Percentiles rank a stretch among this genome's conserved stretches.
These are phyloP conservation scores for Tetracentron sinense DNA, from an alignment of 164 flowering plant species.

Conservation along the genomic window DNA sequence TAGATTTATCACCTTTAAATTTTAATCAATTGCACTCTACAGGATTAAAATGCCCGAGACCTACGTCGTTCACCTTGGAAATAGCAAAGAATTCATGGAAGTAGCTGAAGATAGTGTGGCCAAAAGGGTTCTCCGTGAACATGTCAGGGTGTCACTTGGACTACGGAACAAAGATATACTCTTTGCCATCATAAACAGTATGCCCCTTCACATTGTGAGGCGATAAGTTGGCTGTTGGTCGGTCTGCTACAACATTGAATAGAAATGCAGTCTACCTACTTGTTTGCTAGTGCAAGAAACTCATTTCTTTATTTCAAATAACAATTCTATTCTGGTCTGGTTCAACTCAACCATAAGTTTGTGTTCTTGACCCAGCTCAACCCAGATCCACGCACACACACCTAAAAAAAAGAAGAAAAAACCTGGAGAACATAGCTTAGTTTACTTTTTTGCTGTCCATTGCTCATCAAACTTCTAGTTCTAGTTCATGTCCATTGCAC, in stretches of 20 bases:
- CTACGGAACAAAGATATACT: conserved; percentile 80
- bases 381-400: too few relatives aligned
- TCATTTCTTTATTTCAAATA: not conserved
- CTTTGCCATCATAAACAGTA: conserved; percentile 93
- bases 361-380: too few relatives aligned
- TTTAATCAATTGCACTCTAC: too few relatives aligned
- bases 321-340: not conserved
- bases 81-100: conserved; percentile 94
- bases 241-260: not conserved
- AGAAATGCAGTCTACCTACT: not conserved
- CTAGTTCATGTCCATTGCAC: too few relatives aligned
- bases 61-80: conserved; percentile 95
- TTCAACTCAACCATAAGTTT: too few relatives aligned
- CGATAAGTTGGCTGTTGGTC: not conserved
- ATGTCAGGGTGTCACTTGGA: conserved; percentile 87
- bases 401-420: too few relatives aligned
- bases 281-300: not conserved
- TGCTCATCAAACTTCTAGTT: too few relatives aligned
- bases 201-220: conserved; percentile 17
- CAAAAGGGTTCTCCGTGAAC: conserved; percentile 82
- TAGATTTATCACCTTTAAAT: too few relatives aligned
- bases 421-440: too few relatives aligned
- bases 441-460: too few relatives aligned
- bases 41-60: conserved; percentile 94
- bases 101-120: conserved; percentile 91